phyloP scores from a whole-genome alignment of 176 grass and related monocot species.

The Carex myosuroides region DNA sequence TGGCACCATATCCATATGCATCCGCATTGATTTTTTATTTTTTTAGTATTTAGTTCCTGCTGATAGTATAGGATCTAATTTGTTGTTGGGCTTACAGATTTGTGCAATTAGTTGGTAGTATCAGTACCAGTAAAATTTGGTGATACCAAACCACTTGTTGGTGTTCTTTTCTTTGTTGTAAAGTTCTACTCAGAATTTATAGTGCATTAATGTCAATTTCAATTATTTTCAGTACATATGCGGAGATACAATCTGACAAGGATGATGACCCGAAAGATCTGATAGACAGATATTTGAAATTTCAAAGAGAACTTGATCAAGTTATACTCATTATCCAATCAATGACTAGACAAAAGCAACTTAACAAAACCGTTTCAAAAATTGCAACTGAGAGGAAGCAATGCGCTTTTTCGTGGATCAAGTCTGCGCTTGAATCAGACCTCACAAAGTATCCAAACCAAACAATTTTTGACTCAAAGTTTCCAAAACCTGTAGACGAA shows the following conservation, averaged over 20 bases:
- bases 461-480: slow-evolving; percentile 21
- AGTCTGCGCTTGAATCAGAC: slow-evolving; percentile 56
- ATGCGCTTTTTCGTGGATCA: slow-evolving; percentile 65
- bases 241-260: slow-evolving; percentile 69
- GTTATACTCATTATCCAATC: slow-evolving; percentile 50
- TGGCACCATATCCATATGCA: background rate
- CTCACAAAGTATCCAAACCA: slow-evolving; percentile 43
- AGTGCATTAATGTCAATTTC: background rate
- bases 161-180: background rate
- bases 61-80: background rate
- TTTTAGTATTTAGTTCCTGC: background rate
- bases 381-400: slow-evolving; percentile 53
- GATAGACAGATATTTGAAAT: slow-evolving; percentile 59
- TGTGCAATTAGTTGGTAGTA: background rate
- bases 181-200: background rate
- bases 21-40: background rate
- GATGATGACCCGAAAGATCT: slow-evolving; percentile 59
- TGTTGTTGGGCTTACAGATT: background rate
- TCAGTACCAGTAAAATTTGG: background rate
- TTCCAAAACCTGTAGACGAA: background rate
- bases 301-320: slow-evolving; percentile 52
- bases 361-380: slow-evolving; percentile 37
- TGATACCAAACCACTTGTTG: background rate
- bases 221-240: slow-evolving; percentile 41
- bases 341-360: slow-evolving; percentile 31